Percentiles rank a stretch among this genome's conserved stretches.
Conservation (phyloP, 1,139 yeast genomes). For the Candida sojae region DNA sequence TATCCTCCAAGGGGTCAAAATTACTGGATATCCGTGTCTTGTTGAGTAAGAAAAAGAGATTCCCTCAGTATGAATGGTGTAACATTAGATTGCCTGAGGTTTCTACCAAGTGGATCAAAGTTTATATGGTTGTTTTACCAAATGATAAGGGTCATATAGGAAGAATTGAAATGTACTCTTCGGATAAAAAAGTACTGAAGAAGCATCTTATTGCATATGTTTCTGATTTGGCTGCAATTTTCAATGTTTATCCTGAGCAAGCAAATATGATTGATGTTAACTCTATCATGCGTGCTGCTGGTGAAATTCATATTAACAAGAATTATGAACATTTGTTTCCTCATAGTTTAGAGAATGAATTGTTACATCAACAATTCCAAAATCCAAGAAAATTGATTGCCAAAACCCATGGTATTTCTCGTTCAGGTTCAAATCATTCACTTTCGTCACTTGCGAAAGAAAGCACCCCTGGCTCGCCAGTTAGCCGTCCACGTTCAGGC, state of each 20-base stretch:
- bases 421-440: slow-evolving; percentile 15
- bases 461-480: slow-evolving; percentile 9
- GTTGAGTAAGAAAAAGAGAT: slow-evolving; percentile 47
- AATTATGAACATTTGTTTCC: slow-evolving; percentile 34
- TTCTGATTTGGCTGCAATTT: slow-evolving; percentile 40
- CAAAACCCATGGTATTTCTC: slow-evolving; percentile 10
- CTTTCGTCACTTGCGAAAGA: slow-evolving; percentile 18
- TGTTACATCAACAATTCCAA: not conserved
- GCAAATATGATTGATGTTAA: slow-evolving; percentile 54
- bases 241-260: slow-evolving; percentile 57
- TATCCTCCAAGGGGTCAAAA: slow-evolving; percentile 54
- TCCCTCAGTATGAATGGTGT: slow-evolving; percentile 55
- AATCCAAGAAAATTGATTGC: slow-evolving; percentile 14
- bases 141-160: slow-evolving; percentile 42
- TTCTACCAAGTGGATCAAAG: slow-evolving; percentile 56
- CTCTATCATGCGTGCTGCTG: slow-evolving; percentile 53
- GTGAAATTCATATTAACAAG: slow-evolving; percentile 50
- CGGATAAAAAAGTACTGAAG: slow-evolving; percentile 40
- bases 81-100: slow-evolving; percentile 57
- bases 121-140: slow-evolving; percentile 48
- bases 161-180: slow-evolving; percentile 50
- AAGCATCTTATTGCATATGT: slow-evolving; percentile 50
- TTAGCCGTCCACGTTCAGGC: slow-evolving; percentile 22
- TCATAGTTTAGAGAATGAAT: slow-evolving; percentile 7
- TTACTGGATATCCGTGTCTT: slow-evolving; percentile 56